phyloP scores from a whole-genome alignment of 2,329 filamentous ascomycete genomes.

The Pseudopyrenochaeta lycopersici region DNA sequence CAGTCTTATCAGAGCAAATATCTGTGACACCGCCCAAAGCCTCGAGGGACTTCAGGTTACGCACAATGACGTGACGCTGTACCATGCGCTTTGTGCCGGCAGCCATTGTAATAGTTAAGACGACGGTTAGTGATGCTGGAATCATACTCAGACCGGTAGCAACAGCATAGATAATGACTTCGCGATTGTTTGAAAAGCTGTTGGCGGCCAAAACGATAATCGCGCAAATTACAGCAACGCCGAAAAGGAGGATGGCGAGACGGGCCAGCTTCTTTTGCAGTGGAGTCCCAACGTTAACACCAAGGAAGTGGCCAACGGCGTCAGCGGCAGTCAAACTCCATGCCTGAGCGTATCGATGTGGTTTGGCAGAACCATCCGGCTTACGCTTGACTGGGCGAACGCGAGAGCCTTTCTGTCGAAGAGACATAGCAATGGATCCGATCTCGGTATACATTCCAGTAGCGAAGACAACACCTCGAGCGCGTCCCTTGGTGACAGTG shows the following conservation, averaged over 20 bases:
- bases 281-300: constrained; percentile 50
- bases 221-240: constrained; percentile 42
- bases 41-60: constrained; percentile 48
- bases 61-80: constrained; percentile 45
- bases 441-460: constrained; percentile 78
- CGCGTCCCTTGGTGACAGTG: constrained; percentile 74
- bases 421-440: constrained; percentile 73
- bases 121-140: constrained; percentile 45
- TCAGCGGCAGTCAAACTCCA: constrained; percentile 58
- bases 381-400: constrained; percentile 53
- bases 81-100: constrained; percentile 48
- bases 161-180: constrained; percentile 50
- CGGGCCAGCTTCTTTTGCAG: constrained; percentile 49
- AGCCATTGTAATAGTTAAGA: constrained; percentile 51
- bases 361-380: constrained; percentile 37
- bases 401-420: constrained; percentile 61
- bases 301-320: constrained; percentile 48
- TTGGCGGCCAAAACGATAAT: constrained; percentile 49
- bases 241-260: constrained; percentile 43
- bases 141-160: constrained; percentile 49
- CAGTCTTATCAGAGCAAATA: constrained; percentile 47
- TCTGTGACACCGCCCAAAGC: constrained; percentile 48
- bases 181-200: constrained; percentile 46
- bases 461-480: constrained; percentile 71
- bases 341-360: constrained; percentile 56